Evolutionary conservation across 345 rosid genomes (phyloP).

Genomic region (Hevea brasiliensis): DNA sequence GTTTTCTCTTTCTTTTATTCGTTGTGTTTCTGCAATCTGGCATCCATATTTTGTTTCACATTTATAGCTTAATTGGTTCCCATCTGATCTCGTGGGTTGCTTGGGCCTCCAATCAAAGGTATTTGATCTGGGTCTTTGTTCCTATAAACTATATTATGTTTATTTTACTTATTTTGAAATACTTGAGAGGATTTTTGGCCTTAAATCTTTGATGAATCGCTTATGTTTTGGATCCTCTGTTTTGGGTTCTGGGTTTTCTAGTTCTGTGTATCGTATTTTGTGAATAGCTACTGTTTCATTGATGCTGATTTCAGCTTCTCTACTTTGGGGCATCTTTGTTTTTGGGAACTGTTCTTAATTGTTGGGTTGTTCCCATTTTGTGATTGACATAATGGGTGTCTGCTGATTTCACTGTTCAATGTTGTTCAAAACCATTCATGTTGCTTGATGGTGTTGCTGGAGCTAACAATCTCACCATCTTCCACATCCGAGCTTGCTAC

Average conservation of each 20-base stretch:
- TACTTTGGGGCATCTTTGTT: not conserved
- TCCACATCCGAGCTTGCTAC: not conserved
- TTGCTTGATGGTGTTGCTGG: not conserved
- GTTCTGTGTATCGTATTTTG: not conserved
- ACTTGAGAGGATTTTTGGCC: constrained; percentile 6
- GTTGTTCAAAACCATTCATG: not conserved
- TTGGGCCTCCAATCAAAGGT: constrained; percentile 36
- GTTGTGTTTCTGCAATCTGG: constrained; percentile 20
- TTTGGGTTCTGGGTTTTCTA: constrained; percentile 10
- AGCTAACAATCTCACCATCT: not conserved
- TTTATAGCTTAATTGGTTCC: constrained; percentile 14
- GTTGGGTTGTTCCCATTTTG: constrained; percentile 19
- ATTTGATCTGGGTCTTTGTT: constrained; percentile 35
- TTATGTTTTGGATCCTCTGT: constrained; percentile 3
- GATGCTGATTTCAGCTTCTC: constrained; percentile 10
- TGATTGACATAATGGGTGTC: constrained; percentile 24
- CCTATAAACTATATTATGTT: constrained; percentile 2
- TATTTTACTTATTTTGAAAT: not conserved
- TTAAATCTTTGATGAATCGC: constrained; percentile 10
- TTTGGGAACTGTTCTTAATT: not conserved
- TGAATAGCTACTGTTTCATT: constrained; percentile 39
- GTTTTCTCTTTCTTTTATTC: not conserved
- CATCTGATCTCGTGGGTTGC: constrained; percentile 23
- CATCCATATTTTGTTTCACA: constrained; percentile 27
- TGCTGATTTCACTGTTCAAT: constrained; percentile 13